Evolutionary conservation across 306 rosid species (phyloP).

Genomic region (Astragalus glycyphyllos): DNA sequence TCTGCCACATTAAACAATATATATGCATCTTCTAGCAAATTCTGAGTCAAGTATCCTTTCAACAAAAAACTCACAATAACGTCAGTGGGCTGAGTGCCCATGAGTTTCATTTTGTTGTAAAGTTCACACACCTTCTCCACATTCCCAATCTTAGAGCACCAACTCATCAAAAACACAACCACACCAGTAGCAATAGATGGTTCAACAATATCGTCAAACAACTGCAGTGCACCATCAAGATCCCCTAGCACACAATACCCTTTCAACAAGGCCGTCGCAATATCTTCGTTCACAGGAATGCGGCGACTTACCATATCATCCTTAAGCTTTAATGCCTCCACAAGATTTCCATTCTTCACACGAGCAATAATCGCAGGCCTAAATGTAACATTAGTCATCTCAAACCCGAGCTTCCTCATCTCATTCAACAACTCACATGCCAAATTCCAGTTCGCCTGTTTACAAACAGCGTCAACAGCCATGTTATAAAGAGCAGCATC

Average conservation of each 20-base stretch:
- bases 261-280: constrained; percentile 66
- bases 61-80: constrained; percentile 54
- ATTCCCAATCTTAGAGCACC: constrained; percentile 63
- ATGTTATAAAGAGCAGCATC: constrained; percentile 62
- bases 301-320: constrained; percentile 75
- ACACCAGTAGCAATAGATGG: constrained; percentile 57
- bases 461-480: constrained; percentile 60
- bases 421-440: constrained; percentile 56
- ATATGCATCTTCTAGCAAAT: constrained; percentile 55
- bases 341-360: constrained; percentile 69
- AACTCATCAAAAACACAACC: constrained; percentile 59
- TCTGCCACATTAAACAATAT: constrained; percentile 69
- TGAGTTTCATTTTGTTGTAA: constrained; percentile 64
- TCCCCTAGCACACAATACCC: constrained; percentile 66
- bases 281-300: constrained; percentile 50
- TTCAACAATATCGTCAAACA: constrained; percentile 52
- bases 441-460: constrained; percentile 45
- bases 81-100: constrained; percentile 54
- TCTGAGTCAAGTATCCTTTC: constrained; percentile 54
- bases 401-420: constrained; percentile 72
- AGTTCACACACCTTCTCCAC: constrained; percentile 68
- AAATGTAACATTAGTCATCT: constrained; percentile 57
- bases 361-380: constrained; percentile 58
- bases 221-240: constrained; percentile 58
- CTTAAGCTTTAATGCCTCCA: constrained; percentile 61